Base-by-base conservation (phyloP, 495 filamentous ascomycete genomes). In the Ascodesmis nigricans region DNA sequence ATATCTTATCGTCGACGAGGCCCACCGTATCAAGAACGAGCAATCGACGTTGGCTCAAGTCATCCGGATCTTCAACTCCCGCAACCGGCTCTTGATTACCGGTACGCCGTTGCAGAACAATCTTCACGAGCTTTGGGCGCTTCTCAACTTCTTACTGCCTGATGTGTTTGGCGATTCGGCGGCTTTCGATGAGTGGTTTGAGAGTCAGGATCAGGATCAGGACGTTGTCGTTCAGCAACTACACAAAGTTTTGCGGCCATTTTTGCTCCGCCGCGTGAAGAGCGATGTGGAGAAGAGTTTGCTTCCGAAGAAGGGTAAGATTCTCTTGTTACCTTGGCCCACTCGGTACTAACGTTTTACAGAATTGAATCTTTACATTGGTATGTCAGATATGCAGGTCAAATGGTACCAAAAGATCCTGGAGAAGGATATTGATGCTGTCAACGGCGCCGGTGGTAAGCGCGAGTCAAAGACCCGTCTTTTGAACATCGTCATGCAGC, bases 401-500 rank as follows among this genome's bases (percentile, higher is more conserved):
- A 91, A 82, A 48, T 99, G 90, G 90, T 99, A 99, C 45, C 73
- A 93, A 55, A 95, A 92, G 58, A 95, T 99, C 42, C 61, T 99
- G 3, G 90, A 95, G 54, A 95, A 95, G 56, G 90, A 99, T 52
- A 99, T 99, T 36, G 90, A 95, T 47, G 90, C 90, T 8, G 90
- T 99, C 41, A 99, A 99, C 44, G 90, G 90, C 29, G 90, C 90
- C 18, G 79, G 73, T 36, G 87, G 90, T 14, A 95, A 92, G 57
- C 73, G 78, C 33, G 90, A 99, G 53, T 92, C 84, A n/a, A 99
- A 99, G 59, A 95, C 90, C 3, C 71, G 90, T 27, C 66, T 99
- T n/a, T 63, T 99, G 40, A 99, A 99, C 58, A 99, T 99, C 51
- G 90, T 99, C 41, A 99, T 99, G 90, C 90, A 99, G 53, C 69